phyloP scores from a whole-genome alignment of 306 rosid genomes.

The Medicago truncatula region DNA sequence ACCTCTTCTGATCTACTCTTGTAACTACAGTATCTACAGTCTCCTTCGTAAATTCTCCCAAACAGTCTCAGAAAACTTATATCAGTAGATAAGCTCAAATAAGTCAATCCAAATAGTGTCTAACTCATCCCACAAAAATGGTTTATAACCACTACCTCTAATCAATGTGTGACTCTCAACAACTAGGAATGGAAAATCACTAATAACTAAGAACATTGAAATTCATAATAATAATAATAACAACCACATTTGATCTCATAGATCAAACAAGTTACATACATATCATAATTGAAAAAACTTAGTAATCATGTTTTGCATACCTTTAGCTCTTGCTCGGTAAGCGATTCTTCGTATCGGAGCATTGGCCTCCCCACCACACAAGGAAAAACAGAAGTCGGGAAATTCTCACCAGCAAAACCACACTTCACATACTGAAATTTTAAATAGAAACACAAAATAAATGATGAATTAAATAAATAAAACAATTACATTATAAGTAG shows the following conservation, averaged over 20 bases:
- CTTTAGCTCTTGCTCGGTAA: constrained; percentile 85
- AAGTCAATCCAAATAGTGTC: too few species aligned
- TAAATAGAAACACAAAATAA: neutral
- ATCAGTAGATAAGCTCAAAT: too few species aligned
- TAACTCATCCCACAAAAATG: too few species aligned
- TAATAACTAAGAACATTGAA: too few species aligned
- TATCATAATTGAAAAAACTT: too few species aligned
- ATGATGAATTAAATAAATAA: neutral
- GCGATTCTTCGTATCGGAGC: constrained; percentile 98
- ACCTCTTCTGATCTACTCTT: neutral
- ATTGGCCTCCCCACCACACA: constrained; percentile 97
- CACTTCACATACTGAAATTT: constrained; percentile 91
- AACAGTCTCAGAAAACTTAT: too few species aligned
- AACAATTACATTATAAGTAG: neutral
- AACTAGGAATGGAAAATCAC: too few species aligned
- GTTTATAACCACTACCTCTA: too few species aligned
- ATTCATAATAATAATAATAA: too few species aligned
- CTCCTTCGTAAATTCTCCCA: too few species aligned
- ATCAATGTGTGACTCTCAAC: too few species aligned
- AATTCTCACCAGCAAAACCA: constrained; percentile 97
- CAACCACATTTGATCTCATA: neutral
- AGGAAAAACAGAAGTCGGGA: constrained; percentile 94
- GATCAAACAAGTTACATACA: constrained; percentile 30
- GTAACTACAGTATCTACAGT: too few species aligned
- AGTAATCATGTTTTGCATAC: constrained; percentile 37